phyloP scores from a whole-genome alignment of 2,329 filamentous ascomycete genomes.

The Aspergillus phoenicis region DNA sequence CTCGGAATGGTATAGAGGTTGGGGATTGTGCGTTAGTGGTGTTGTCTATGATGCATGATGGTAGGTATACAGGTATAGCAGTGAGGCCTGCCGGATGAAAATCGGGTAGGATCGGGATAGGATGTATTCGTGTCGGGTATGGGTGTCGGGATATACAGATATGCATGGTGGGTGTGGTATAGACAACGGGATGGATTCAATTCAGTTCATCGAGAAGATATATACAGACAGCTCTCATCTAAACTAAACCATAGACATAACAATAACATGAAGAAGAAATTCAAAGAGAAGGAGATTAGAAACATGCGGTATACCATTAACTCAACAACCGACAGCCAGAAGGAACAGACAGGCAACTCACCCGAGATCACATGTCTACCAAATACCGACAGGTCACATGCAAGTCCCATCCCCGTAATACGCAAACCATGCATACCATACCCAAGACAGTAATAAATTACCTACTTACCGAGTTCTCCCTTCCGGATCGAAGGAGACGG shows the following conservation, averaged over 20 bases:
- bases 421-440: background rate
- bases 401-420: background rate
- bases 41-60: background rate
- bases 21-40: too few relatives aligned
- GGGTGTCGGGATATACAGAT: background rate
- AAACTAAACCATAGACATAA: too few relatives aligned
- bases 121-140: background rate
- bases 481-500: background rate
- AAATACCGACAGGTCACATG: background rate
- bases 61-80: background rate
- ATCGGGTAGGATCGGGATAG: background rate
- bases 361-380: slow-evolving; percentile 6
- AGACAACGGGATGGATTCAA: too few relatives aligned
- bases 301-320: background rate
- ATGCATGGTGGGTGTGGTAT: too few relatives aligned
- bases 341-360: slow-evolving; percentile 1
- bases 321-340: background rate
- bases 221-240: too few relatives aligned
- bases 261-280: too few relatives aligned
- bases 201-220: too few relatives aligned
- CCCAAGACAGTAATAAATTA: background rate
- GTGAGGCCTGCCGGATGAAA: background rate
- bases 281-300: background rate
- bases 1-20: background rate
- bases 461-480: background rate